phyloP scores from a whole-genome alignment of 106 monocot species.

The Dendrobium nobile region DNA sequence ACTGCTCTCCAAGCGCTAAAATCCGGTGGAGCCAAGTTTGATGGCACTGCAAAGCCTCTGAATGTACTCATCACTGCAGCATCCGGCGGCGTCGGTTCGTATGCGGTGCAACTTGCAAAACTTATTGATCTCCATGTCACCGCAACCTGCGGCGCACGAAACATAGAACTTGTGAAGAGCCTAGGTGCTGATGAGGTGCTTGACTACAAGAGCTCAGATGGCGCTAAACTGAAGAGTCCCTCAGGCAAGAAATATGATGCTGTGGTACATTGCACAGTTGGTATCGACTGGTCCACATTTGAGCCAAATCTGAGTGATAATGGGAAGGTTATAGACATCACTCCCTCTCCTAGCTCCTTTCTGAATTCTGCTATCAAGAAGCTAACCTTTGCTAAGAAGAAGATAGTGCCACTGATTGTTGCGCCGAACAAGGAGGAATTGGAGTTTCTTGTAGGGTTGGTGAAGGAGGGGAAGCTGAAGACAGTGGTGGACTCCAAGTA shows the following conservation, averaged over 20 bases:
- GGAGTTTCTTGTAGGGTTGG: conserved; percentile 21
- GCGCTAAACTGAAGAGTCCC: conserved; percentile 30
- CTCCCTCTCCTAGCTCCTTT: conserved; percentile 7
- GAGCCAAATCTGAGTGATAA: conserved; percentile 19
- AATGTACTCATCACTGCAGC: conserved; percentile 52
- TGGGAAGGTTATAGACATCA: conserved; percentile 30
- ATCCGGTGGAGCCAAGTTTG: conserved; percentile 19
- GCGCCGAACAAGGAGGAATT: conserved; percentile 21
- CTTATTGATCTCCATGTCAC: conserved; percentile 31
- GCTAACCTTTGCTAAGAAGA: conserved; percentile 22
- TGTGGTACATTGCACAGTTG: conserved; percentile 23
- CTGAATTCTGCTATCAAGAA: conserved; percentile 10
- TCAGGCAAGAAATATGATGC: conserved; percentile 34
- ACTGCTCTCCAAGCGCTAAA: conserved; percentile 47
- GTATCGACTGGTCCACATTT: conserved; percentile 24
- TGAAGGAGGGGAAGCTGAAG: conserved; percentile 42
- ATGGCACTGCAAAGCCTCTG: conserved; percentile 16
- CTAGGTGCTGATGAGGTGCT: conserved; percentile 47
- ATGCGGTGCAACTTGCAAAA: conserved; percentile 46
- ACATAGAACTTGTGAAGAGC: conserved; percentile 29
- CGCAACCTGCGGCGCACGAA: conserved; percentile 40
- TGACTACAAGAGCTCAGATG: conserved; percentile 39
- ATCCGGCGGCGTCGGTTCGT: conserved; percentile 47
- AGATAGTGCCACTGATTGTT: conserved; percentile 17
- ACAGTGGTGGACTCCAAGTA: conserved; percentile 40